Evolutionary conservation across 495 filamentous ascomycete genomes (phyloP).

Genomic region (Trichodelitschia bisporula): DNA sequence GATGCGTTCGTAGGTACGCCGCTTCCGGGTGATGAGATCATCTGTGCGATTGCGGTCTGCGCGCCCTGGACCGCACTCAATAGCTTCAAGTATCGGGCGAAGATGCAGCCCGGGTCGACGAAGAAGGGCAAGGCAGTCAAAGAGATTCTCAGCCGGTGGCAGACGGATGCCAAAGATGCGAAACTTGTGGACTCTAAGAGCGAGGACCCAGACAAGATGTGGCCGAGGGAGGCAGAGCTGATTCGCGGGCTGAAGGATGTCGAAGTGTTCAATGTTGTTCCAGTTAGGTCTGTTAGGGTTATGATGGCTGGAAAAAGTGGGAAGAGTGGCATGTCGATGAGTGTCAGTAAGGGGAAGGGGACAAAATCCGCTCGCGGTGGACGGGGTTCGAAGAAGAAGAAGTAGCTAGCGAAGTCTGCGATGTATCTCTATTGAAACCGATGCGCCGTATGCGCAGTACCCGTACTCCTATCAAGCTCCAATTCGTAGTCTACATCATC

Average conservation of each 20-base stretch:
- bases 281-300: conserved; percentile 67
- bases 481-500: too few relatives aligned
- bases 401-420: too few relatives aligned
- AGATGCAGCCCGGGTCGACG: conserved; percentile 66
- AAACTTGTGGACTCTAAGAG: conserved; percentile 29
- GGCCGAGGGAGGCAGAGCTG: conserved; percentile 59
- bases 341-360: conserved; percentile 17
- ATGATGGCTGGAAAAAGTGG: conserved; percentile 30
- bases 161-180: conserved; percentile 21
- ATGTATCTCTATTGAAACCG: too few relatives aligned
- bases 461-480: too few relatives aligned
- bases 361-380: conserved; percentile 18
- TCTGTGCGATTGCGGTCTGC: conserved; percentile 73
- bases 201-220: conserved; percentile 47
- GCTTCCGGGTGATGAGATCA: conserved; percentile 60
- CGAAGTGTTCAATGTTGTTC: conserved; percentile 59
- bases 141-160: conserved; percentile 62
- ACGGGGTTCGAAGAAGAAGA: conserved; percentile 13
- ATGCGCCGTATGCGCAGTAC: too few relatives aligned
- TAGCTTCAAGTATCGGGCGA: conserved; percentile 68
- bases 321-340: conserved; percentile 21
- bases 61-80: conserved; percentile 67
- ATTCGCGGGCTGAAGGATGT: conserved; percentile 56
- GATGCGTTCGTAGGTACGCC: conserved; percentile 58
- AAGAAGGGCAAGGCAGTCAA: conserved; percentile 93